These are phyloP conservation scores for Rhytidhysteron rufulum DNA, from an alignment of 2,329 filamentous ascomycete species.

Conservation along the genomic window DNA sequence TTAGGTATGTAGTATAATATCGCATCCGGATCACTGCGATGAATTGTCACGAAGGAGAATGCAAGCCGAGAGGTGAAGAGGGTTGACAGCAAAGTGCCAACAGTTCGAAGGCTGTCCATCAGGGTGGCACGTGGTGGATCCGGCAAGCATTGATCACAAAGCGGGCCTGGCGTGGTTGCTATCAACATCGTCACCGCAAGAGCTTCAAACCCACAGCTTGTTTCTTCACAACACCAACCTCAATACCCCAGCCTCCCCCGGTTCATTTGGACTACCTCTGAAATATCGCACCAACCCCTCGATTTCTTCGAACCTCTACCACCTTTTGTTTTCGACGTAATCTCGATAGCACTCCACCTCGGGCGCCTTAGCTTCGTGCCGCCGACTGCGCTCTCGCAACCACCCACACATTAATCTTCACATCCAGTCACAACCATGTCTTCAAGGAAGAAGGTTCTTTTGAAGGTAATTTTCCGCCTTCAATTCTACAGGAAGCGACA, in stretches of 20 bases:
- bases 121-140: neutral
- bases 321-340: neutral
- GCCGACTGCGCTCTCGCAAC: neutral
- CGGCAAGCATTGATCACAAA: neutral
- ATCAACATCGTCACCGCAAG: neutral
- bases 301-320: neutral
- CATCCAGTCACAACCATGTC: slow-evolving; percentile 22
- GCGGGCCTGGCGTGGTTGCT: neutral
- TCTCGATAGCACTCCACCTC: neutral
- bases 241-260: neutral
- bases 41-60: no score
- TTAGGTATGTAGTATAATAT: no score
- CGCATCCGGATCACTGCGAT: no score
- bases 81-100: no score
- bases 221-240: neutral
- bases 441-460: slow-evolving; percentile 73
- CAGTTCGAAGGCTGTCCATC: no score
- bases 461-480: slow-evolving; percentile 62
- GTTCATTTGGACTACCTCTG: neutral
- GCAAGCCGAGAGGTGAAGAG: neutral
- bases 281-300: neutral
- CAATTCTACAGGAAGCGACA: slow-evolving; percentile 2
- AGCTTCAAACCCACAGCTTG: neutral
- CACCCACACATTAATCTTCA: slow-evolving; percentile 1
- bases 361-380: neutral